Evolutionary conservation across 2,329 filamentous ascomycete genomes (phyloP).

Genomic region (Trichophaea hybrida): DNA sequence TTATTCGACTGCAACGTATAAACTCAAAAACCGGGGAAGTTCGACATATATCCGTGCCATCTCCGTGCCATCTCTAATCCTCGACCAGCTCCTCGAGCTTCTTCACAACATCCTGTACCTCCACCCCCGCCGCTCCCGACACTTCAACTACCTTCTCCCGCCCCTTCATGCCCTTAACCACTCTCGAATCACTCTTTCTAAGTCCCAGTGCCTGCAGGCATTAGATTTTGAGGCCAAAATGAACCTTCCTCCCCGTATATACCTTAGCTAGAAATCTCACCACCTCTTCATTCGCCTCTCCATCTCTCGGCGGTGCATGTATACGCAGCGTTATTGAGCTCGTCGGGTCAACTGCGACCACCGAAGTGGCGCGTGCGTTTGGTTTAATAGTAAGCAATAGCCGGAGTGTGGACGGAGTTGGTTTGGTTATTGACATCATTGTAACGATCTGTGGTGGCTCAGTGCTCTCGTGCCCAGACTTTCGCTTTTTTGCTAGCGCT

Average conservation of each 20-base stretch:
- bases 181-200: not conserved
- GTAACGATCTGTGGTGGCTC: not conserved
- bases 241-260: not conserved
- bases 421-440: slow-evolving; percentile 1
- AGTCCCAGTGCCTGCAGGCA: not conserved
- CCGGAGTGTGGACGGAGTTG: not conserved
- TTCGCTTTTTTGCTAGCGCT: too few species aligned
- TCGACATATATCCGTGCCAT: too few species aligned
- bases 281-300: not conserved
- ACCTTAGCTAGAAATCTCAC: not conserved
- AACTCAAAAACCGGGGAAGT: too few species aligned
- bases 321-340: not conserved
- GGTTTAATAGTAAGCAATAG: not conserved
- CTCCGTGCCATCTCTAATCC: not conserved
- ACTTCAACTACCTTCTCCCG: not conserved
- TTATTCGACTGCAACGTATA: not conserved
- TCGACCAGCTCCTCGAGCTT: not conserved
- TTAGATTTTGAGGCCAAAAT: too few species aligned
- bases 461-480: too few species aligned
- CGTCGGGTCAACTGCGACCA: not conserved
- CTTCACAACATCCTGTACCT: not conserved
- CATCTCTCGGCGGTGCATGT: not conserved
- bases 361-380: not conserved
- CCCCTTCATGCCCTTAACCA: not conserved
- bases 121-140: not conserved